phyloP scores from a whole-genome alignment of 1,139 yeast genomes.

The Yamadazyma atlantica region DNA sequence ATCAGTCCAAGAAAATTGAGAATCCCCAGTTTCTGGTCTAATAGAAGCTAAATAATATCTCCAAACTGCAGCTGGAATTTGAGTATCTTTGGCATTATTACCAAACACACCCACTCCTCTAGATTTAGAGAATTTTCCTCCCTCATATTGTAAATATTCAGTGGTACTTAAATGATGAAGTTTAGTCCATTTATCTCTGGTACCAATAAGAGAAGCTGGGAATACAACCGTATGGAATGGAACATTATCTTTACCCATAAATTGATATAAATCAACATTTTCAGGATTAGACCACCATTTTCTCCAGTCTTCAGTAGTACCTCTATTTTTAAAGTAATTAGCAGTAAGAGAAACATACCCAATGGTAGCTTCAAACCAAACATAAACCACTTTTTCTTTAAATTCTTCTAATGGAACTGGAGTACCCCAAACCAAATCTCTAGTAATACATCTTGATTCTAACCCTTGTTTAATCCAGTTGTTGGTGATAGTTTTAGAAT shows the following conservation, averaged over 20 bases:
- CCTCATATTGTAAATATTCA: constrained; percentile 95
- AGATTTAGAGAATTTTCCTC: constrained; percentile 95
- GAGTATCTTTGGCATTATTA: constrained; percentile 92
- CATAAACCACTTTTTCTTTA: constrained; percentile 88
- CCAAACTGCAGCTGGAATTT: constrained; percentile 92
- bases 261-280: constrained; percentile 81
- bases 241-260: constrained; percentile 99
- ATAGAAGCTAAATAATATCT: constrained; percentile 90
- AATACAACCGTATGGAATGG: constrained; percentile 98
- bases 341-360: constrained; percentile 97
- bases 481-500: constrained; percentile 81
- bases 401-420: constrained; percentile 86
- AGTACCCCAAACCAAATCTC: constrained; percentile 98
- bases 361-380: constrained; percentile 98
- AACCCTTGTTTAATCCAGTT: constrained; percentile 95
- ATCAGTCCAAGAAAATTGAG: constrained; percentile 96
- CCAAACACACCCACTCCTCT: constrained; percentile 98
- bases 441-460: constrained; percentile 91
- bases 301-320: constrained; percentile 57
- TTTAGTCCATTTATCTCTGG: constrained; percentile 86
- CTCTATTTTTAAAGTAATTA: constrained; percentile 67
- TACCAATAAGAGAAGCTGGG: constrained; percentile 91
- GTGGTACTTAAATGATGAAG: constrained; percentile 90
- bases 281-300: constrained; percentile 93
- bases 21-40: constrained; percentile 93